Evolutionary conservation across 176 grass and related monocot genomes (phyloP), one percentile per base, ranked within the genome.

Genomic region (Poa pratensis): DNA sequence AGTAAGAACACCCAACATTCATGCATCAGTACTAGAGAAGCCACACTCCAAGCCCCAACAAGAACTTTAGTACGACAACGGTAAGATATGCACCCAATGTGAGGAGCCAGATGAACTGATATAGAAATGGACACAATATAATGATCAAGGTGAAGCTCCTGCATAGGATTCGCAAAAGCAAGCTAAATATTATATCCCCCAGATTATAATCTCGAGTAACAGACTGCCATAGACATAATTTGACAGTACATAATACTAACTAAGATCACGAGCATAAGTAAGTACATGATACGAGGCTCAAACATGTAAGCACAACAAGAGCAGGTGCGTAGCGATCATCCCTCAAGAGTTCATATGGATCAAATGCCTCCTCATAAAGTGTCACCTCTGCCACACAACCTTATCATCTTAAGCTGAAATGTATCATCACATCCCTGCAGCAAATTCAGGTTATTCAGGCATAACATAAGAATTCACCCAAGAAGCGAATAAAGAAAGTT

Each of bases 301-400:
- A 79, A 80, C 67, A 79, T 45, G 45, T 46, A 73, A 48, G 19
- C 42, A 35, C 20, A 46, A 24, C 68, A 63, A 61, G 42, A 81
- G 39, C 46, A 69, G n/a, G 24, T 69, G 71, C 3, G 17, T 8
- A 17, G n/a, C 2, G 1, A 88, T 43, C 70, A 61, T 77, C 20
- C 30, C 11, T 24, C 52, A 20, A 54, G 2, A 42, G 19, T 82
- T 82, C 42, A 58, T 34, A 52, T 18, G 22, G 78, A 62, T 19
- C 27, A 13, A 81, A 23, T 28, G 66, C 82, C 50, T 81, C 59
- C 39, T 60, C 80, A 27, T 83, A 42, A 73, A 40, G 26, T 30
- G 12, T 53, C 5, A 51, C 58, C 59, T 80, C 26, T 60, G 24
- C 20, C 17, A 76, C 52, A 18, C 15, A 4, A 71, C 34, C 53